Conservation (phyloP, 2,329 filamentous ascomycete genomes). For the Pseudovirgaria hyperparasitica region DNA sequence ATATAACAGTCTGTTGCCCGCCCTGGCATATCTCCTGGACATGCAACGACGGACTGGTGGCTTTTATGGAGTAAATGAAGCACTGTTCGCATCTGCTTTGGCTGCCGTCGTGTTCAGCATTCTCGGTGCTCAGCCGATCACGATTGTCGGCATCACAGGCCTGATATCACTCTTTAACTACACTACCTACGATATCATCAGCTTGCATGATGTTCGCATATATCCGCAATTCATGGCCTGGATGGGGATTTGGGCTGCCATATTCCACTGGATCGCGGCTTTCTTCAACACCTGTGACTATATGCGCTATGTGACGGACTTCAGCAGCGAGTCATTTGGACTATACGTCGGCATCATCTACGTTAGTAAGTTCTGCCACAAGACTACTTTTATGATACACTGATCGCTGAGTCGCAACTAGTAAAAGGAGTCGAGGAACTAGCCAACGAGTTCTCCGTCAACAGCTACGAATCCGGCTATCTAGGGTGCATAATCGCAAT, state of each 20-base stretch:
- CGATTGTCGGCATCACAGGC: conserved; percentile 45
- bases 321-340: conserved; percentile 41
- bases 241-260: conserved; percentile 44
- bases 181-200: conserved; percentile 46
- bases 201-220: conserved; percentile 33
- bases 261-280: conserved; percentile 44
- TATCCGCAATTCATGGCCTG: conserved; percentile 44
- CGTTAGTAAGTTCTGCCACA: conserved; percentile 24
- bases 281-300: conserved; percentile 43
- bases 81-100: conserved; percentile 41
- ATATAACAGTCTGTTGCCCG: conserved; percentile 38
- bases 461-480: conserved; percentile 32
- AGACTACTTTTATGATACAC: not conserved
- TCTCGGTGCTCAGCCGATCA: conserved; percentile 40
- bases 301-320: conserved; percentile 47
- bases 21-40: conserved; percentile 45
- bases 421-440: conserved; percentile 46
- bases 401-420: conserved; percentile 9
- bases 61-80: conserved; percentile 46
- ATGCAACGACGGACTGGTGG: conserved; percentile 43
- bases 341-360: conserved; percentile 46
- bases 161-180: conserved; percentile 41
- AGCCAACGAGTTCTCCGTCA: conserved; percentile 34
- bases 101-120: conserved; percentile 43
- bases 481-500: conserved; percentile 38